phyloP scores from a whole-genome alignment of 169 alveolate genomes.

The Plasmodium sp. region DNA sequence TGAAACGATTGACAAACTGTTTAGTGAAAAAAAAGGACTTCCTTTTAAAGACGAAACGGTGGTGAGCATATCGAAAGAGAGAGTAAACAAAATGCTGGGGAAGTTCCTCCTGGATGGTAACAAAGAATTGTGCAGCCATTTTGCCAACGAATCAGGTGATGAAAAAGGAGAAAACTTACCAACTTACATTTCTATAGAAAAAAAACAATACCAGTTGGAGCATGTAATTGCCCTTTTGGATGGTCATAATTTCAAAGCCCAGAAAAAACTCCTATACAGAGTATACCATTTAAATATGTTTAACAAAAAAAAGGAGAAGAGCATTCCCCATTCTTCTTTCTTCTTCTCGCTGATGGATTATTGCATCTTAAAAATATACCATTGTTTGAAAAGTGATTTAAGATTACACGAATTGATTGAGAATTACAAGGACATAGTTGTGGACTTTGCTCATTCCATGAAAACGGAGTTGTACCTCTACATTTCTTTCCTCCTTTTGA shows the following conservation, averaged over 20 bases:
- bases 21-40: not conserved
- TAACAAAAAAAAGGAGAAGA: not conserved
- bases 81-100: not conserved
- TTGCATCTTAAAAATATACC: slow-evolving; percentile 46
- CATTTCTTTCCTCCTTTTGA: slow-evolving; percentile 59
- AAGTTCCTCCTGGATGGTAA: slow-evolving; percentile 18
- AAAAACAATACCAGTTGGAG: slow-evolving; percentile 45
- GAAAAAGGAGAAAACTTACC: slow-evolving; percentile 47
- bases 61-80: slow-evolving; percentile 5
- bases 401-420: slow-evolving; percentile 6
- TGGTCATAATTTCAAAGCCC: slow-evolving; percentile 13
- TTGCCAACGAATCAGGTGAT: slow-evolving; percentile 40
- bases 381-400: slow-evolving; percentile 35
- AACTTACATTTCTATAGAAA: slow-evolving; percentile 32
- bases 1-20: slow-evolving; percentile 38
- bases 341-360: slow-evolving; percentile 71
- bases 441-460: slow-evolving; percentile 19
- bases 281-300: slow-evolving; percentile 52
- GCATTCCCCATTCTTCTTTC: slow-evolving; percentile 25
- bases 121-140: slow-evolving; percentile 36
- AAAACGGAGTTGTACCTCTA: slow-evolving; percentile 59
- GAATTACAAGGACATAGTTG: slow-evolving; percentile 47
- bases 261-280: slow-evolving; percentile 66
- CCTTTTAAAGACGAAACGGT: not conserved
- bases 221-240: slow-evolving; percentile 35